A percentile compares a stretch with the other conserved stretches of the same genome.
These are phyloP conservation scores for Cryptosporidium ubiquitum DNA, from an alignment of 169 alveolate genomes.

Conservation along the genomic window DNA sequence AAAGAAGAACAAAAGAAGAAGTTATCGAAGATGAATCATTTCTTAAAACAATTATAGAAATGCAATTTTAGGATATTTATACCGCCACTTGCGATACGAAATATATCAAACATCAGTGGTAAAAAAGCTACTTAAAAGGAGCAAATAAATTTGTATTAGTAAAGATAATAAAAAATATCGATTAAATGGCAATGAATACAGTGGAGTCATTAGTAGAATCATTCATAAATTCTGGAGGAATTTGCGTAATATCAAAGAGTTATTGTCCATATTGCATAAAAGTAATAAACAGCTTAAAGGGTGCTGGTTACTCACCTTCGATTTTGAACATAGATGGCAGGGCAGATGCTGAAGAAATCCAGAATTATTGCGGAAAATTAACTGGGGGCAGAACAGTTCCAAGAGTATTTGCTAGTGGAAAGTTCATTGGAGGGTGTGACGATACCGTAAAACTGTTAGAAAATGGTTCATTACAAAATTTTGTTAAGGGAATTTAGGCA, in stretches of 20 bases:
- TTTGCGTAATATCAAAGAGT: constrained; percentile 38
- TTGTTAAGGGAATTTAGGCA: background rate
- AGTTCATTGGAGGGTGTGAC: constrained; percentile 80
- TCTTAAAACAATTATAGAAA: background rate
- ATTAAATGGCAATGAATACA: background rate
- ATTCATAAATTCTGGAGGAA: constrained; percentile 12
- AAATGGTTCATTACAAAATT: constrained; percentile 16
- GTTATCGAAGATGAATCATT: background rate
- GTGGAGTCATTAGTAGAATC: constrained; percentile 17
- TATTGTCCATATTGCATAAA: constrained; percentile 50
- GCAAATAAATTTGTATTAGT: no score
- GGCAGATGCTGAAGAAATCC: constrained; percentile 74
- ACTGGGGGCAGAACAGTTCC: constrained; percentile 82
- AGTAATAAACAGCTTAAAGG: constrained; percentile 21
- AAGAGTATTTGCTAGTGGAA: constrained; percentile 77
- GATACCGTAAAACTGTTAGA: constrained; percentile 71
- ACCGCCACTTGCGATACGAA: background rate
- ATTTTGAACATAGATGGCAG: constrained; percentile 75
- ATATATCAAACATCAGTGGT: no score
- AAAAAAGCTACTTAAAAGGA: no score
- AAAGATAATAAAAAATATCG: background rate
- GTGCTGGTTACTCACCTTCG: constrained; percentile 34
- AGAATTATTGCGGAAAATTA: constrained; percentile 71
- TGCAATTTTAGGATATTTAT: background rate
- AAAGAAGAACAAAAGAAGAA: constrained; percentile 32